Evolutionary conservation across 225 moss, liverwort and hornwort species (phyloP), one percentile per base, ranked within the genome.

Genomic region (Physcomitrium patens): DNA sequence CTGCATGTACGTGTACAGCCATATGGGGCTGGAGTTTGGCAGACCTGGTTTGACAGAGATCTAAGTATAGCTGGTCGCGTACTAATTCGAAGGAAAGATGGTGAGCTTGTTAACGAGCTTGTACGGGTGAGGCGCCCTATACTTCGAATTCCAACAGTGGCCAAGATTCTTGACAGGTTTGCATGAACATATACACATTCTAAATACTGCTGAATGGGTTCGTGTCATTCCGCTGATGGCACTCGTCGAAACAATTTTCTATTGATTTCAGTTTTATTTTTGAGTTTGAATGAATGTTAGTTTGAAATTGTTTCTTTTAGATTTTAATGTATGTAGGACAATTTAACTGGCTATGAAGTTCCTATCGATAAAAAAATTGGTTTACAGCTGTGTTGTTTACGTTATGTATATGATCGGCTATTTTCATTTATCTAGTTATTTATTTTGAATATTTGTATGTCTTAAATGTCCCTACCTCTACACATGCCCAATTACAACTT

Each of bases 21-120:
- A 37, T 91, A 91, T 65, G 93, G 93, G 78, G 75, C 81, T 62
- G 93, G 93, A 16, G 72, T 91, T 82, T 94, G 93, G 93, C 91
- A 94, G 72, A 85, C 93, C 43, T 94, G 93, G 93, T 94, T 88
- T 82, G 93, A 94, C 67, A 82, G 93, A 65, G 93, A 94, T 81
- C 75, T 94, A 16, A 94, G 91, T 65, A 82, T 94, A 69, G 91
- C 93, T 66, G 93, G 93, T 50, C 91, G 91, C 44, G 93, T 91
- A 68, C 26, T 94, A 71, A 84, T 89, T 53, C 75, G 91, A 61
- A 81, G 89, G 50, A 89, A 83, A 79, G 91, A 86, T 63, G 86
- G 84, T 18, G 87, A 81, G 46, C 86, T 91, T 60, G 81, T 85
- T 23, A 89, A 91, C 71, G 91, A 94, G 80, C 93, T 94, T 65